phyloP scores from a whole-genome alignment of 176 grass and related monocot species.

The Ensete glaucum region DNA sequence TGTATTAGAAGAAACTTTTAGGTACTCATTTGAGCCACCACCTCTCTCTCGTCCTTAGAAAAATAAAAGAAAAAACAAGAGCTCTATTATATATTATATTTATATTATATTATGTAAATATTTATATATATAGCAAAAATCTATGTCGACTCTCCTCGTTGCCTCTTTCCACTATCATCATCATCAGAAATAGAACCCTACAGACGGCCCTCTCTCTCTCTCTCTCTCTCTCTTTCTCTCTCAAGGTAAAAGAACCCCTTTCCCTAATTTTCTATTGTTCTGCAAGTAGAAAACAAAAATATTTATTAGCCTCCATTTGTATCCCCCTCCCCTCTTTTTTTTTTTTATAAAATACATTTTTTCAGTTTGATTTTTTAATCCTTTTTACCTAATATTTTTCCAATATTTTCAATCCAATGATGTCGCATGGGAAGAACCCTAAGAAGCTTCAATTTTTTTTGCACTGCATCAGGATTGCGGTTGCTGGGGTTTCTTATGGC shows the following conservation, averaged over 20 bases:
- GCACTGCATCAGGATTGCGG: neutral
- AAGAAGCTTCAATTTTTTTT: neutral
- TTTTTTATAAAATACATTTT: neutral
- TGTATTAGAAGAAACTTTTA: no score
- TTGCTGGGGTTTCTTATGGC: neutral
- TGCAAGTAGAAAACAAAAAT: neutral
- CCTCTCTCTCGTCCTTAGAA: no score
- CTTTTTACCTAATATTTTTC: neutral
- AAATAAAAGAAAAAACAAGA: no score
- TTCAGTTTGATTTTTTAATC: neutral
- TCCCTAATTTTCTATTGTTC: neutral
- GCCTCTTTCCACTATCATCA: neutral
- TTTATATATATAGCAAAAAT: conserved; percentile 6
- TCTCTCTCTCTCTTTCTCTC: no score
- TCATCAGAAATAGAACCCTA: neutral
- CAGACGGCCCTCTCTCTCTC: neutral
- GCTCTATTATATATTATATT: no score
- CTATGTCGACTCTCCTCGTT: neutral
- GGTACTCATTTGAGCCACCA: no score
- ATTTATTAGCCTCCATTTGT: neutral
- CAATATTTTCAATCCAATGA: neutral
- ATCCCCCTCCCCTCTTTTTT: neutral
- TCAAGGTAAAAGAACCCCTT: neutral
- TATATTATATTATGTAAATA: neutral
- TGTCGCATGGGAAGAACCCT: neutral